These are phyloP conservation scores for Verticillium zaregamsianum DNA, from an alignment of 2,329 filamentous ascomycete species.

Conservation along the genomic window DNA sequence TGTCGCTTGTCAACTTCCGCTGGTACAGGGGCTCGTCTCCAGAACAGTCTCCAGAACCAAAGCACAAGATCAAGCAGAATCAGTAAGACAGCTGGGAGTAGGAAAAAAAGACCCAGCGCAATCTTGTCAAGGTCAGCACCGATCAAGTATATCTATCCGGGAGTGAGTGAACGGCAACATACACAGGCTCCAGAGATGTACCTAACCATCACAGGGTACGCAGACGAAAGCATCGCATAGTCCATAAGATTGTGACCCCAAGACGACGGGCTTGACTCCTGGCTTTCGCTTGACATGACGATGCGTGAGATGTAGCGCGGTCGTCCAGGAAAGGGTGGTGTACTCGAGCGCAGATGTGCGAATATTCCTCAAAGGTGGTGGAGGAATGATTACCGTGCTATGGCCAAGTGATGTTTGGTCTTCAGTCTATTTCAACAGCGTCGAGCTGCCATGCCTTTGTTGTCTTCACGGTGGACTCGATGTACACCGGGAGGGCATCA, in stretches of 20 bases:
- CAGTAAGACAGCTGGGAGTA: slow-evolving; percentile 41
- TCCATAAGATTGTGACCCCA: slow-evolving; percentile 11
- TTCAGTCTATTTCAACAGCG: not conserved
- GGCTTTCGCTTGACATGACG: slow-evolving; percentile 19
- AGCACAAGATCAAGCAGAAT: slow-evolving; percentile 47
- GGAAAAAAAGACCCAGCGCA: slow-evolving; percentile 39
- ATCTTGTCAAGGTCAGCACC: slow-evolving; percentile 23
- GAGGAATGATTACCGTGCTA: not conserved
- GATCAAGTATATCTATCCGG: not conserved
- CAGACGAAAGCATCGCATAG: slow-evolving; percentile 7
- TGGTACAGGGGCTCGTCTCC: slow-evolving; percentile 2
- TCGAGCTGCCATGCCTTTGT: not conserved
- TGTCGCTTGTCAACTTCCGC: not conserved
- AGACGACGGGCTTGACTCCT: slow-evolving; percentile 5
- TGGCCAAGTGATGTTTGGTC: not conserved
- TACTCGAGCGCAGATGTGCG: not conserved
- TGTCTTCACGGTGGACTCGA: not conserved
- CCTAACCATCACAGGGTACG: slow-evolving; percentile 27
- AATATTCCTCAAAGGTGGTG: not conserved
- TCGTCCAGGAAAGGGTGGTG: not conserved
- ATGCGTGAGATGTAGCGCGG: not conserved
- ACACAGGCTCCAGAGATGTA: slow-evolving; percentile 34
- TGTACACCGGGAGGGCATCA: not conserved
- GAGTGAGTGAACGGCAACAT: slow-evolving; percentile 13
- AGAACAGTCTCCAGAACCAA: slow-evolving; percentile 46